Evolutionary conservation across 2,329 filamentous ascomycete species (phyloP).

Genomic region (Metarhizium brunneum): DNA sequence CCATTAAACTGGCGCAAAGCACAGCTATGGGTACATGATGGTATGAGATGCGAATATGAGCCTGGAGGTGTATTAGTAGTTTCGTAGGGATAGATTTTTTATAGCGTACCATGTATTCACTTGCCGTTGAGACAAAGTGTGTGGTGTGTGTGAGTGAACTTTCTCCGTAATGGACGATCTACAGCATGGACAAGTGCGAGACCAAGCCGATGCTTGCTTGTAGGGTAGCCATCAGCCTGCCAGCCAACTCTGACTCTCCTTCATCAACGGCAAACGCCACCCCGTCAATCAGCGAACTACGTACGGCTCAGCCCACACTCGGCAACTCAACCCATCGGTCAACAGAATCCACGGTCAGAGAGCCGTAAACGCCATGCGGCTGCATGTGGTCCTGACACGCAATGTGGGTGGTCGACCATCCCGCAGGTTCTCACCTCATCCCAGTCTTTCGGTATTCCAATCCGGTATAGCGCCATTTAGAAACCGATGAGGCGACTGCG

Average conservation of each 20-base stretch:
- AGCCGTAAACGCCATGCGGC: background rate
- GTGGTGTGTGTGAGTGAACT: too few species aligned
- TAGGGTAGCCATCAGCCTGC: too few species aligned
- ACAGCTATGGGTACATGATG: background rate
- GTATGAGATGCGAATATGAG: background rate
- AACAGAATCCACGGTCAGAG: too few species aligned
- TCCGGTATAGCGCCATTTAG: constrained; percentile 5
- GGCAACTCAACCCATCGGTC: background rate
- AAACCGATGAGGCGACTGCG: constrained; percentile 1
- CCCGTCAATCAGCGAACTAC: background rate
- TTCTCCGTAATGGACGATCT: too few species aligned
- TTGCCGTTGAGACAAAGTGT: too few species aligned
- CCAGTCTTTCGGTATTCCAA: constrained; percentile 7
- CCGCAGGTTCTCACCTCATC: background rate
- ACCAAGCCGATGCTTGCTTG: too few species aligned
- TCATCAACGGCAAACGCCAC: background rate
- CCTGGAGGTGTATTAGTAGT: background rate
- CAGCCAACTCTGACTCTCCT: background rate
- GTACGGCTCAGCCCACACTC: background rate
- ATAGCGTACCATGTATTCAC: too few species aligned
- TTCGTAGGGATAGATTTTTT: background rate
- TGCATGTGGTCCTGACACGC: constrained; percentile 1
- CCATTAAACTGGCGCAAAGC: background rate
- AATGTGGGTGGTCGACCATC: background rate
- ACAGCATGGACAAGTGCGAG: too few species aligned